Evolutionary conservation across 345 rosid genomes (phyloP), one percentile per base, ranked within the genome.

Genomic region (Sisymbrium altissimum): DNA sequence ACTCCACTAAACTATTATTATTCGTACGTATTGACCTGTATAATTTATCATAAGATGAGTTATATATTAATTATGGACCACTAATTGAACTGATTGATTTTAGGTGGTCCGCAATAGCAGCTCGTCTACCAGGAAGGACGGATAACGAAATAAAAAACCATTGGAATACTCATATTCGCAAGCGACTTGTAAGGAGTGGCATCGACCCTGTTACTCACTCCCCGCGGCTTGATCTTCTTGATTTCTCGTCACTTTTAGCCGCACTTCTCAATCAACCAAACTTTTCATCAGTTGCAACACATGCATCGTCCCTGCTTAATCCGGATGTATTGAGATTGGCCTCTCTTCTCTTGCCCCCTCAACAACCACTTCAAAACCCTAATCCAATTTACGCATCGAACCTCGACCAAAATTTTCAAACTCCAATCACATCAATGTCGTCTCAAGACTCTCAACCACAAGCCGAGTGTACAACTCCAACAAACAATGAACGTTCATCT

Each of bases 21-120:
- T 17, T 41, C 12, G 18, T 60, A 41, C 49, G 74, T 59, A 40
- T 73, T 64, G 71, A 65, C 71, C 58, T 56, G 45, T 27, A 41
- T 27, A 25, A 0, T 62, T 25, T 25, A 53, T 36, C 10, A 27
- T 39, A 39, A 54, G 33, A 18, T 1, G 41, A 23, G 3, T 12
- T 49, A 3, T 53, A n/a, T 43, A 7, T 43, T 72, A n/a, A 10
- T 29, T 54, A 21, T 64, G 35, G 27, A 18, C 27, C 35, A 14
- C 25, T 74, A 60, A 74, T 52, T 60, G 9, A 23, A 32, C n/a
- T 50, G 49, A 52, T 60, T 13, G 45, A 50, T 12, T 48, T 23
- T 40, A 95, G 99, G 84, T 95, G 99, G 99, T 92, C 97, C 2
- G 97, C 96, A 4, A 95, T 95, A 80, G 99, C 97, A 19, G 93